Percentiles rank a stretch among this genome's conserved stretches.
These are phyloP conservation scores for Aethionema arabicum DNA, from an alignment of 345 rosid species.

Conservation along the genomic window DNA sequence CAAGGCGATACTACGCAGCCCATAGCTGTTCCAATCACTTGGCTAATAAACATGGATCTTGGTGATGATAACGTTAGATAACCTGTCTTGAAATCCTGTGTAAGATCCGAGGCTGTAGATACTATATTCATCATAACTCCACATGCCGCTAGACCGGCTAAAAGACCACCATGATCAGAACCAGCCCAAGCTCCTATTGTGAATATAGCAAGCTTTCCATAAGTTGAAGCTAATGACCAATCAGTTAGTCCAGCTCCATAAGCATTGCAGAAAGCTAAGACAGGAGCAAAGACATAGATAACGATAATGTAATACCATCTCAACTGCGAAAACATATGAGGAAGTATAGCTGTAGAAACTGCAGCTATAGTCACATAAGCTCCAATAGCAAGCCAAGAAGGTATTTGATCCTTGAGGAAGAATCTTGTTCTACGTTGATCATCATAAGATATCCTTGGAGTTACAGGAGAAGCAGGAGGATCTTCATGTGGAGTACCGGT, in stretches of 20 bases:
- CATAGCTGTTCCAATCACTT: conserved; percentile 70
- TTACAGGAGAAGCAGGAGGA: conserved; percentile 30
- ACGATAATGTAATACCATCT: conserved; percentile 74
- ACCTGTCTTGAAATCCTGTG: conserved; percentile 94
- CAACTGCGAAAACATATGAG: conserved; percentile 67
- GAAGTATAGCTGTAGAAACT: conserved; percentile 52
- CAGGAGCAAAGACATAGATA: conserved; percentile 66
- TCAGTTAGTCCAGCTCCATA: conserved; percentile 86
- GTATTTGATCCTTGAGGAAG: conserved; percentile 77
- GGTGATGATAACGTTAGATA: conserved; percentile 87
- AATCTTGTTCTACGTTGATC: conserved; percentile 49
- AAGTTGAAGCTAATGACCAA: conserved; percentile 90
- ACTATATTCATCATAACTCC: conserved; percentile 98
- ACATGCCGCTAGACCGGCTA: conserved; percentile 82
- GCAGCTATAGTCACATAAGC: conserved; percentile 60
- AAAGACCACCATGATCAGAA: conserved; percentile 54
- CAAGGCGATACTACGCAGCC: conserved; percentile 67
- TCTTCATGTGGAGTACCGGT: conserved; percentile 26
- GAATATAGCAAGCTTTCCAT: conserved; percentile 77
- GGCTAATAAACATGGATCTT: conserved; percentile 83
- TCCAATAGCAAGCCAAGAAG: conserved; percentile 51
- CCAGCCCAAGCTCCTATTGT: conserved; percentile 85
- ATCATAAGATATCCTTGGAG: conserved; percentile 40
- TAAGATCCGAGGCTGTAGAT: conserved; percentile 89
- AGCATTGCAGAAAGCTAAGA: conserved; percentile 86